These are phyloP conservation scores for Pholiota molesta DNA, from an alignment of 768 basidiomycete species.

Conservation along the genomic window DNA sequence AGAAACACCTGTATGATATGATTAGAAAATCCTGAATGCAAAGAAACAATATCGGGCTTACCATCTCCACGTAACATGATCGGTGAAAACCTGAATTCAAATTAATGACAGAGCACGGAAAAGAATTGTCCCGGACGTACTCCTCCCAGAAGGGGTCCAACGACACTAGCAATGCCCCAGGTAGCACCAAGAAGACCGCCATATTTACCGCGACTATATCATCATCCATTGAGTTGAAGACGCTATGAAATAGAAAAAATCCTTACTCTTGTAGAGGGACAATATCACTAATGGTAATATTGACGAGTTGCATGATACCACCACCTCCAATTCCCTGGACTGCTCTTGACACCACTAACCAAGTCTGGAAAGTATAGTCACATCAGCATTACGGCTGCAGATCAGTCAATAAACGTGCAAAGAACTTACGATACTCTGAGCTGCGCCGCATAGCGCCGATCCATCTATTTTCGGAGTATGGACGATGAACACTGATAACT, in stretches of 20 bases:
- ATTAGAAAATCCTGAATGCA: conserved; percentile 3
- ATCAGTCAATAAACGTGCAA: not conserved
- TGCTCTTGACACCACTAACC: conserved; percentile 77
- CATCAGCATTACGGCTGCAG: not conserved
- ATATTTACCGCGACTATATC: conserved; percentile 71
- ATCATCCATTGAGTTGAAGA: not conserved
- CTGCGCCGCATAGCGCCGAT: conserved; percentile 81
- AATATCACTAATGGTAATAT: conserved; percentile 83
- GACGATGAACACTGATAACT: not conserved
- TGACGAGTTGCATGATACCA: conserved; percentile 75
- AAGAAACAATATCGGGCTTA: conserved; percentile 26
- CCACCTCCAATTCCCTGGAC: conserved; percentile 86
- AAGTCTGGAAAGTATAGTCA: conserved; percentile 37
- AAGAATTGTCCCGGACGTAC: conserved; percentile 40
- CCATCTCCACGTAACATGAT: conserved; percentile 84
- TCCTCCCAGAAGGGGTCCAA: conserved; percentile 84
- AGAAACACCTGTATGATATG: conserved; percentile 60
- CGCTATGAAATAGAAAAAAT: not conserved
- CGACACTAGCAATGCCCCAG: conserved; percentile 75
- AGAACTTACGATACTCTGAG: conserved; percentile 62
- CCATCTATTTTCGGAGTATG: conserved; percentile 51
- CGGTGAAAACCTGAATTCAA: conserved; percentile 57
- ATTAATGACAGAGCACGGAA: not conserved
- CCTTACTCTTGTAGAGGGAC: conserved; percentile 76
- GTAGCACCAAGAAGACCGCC: conserved; percentile 77